Conservation (phyloP, 768 basidiomycete genomes). For the Peribolospora kevripleyi region DNA sequence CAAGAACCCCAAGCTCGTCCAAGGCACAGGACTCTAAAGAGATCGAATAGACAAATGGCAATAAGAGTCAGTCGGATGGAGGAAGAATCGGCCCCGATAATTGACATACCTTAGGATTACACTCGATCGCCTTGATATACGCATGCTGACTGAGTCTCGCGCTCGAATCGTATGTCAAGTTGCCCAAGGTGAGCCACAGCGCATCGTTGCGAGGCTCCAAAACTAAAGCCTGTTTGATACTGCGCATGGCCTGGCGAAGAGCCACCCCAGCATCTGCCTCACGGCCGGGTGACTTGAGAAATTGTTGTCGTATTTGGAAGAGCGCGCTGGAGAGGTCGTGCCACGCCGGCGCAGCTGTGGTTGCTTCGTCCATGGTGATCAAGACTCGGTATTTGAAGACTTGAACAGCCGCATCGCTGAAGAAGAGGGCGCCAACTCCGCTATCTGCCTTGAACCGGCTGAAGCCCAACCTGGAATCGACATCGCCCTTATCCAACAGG, state of each 20-base stretch:
- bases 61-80: background rate
- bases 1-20: constrained; percentile 72
- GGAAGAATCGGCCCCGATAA: background rate
- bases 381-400: constrained; percentile 14
- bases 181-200: constrained; percentile 67
- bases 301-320: background rate
- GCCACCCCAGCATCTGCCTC: constrained; percentile 19
- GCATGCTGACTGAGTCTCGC: constrained; percentile 68
- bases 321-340: background rate
- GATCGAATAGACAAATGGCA: background rate
- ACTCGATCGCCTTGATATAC: constrained; percentile 65
- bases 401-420: constrained; percentile 16
- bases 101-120: constrained; percentile 46
- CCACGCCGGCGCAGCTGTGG: background rate
- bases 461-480: constrained; percentile 10
- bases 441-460: background rate
- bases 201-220: constrained; percentile 42
- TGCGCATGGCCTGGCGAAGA: constrained; percentile 27
- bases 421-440: background rate
- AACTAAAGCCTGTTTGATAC: constrained; percentile 45
- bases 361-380: background rate
- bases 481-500: constrained; percentile 2
- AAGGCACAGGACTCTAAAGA: constrained; percentile 40
- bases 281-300: constrained; percentile 6
- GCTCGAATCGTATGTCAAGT: constrained; percentile 39